Base-by-base conservation (phyloP, 257 asterid genomes). In the Buddleja alternifolia region DNA sequence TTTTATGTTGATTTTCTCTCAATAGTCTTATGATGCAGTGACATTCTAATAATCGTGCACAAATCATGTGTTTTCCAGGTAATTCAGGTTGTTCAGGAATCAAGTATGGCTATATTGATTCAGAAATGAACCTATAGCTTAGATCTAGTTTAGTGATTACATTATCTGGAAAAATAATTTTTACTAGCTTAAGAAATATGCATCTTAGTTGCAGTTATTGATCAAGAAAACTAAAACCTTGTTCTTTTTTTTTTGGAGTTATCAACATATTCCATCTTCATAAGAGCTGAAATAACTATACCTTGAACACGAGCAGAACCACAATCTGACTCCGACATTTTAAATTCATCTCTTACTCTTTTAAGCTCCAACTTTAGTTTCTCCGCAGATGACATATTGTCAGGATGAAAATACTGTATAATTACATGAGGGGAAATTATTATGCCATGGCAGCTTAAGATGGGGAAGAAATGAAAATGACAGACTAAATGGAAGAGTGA, bases 221-320 rank as follows among this genome's bases (percentile, higher is more conserved):
- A 47, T 65, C 9, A 56, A 39, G 48, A 54, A 61, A 24, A 54
- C 6, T 24, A 17, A 55, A 60, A 37, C 14, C n/a, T 2, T 20
- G n/a, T 3, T 5, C 5, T 1, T 29, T 29, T 29, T 29, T 19
- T 4, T 20, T 20, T 3, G 42, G 60, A 21, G 56, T 60, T 34
- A 16, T 21, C 56, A 55, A 42, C 17, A 11, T 10, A 47, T 40
- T 17, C 60, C 21, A 20, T 11, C 36, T 2, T 52, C 45, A n/a
- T 48, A 60, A 44, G 73, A 60, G 62, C 42, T 61, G 6, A 60
- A 47, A 68, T 12, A 20, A 67, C 69, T 34, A 71, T 55, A 91
- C 99, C 97, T 82, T 89, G 99, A 72, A 89, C 93, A 68, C 97
- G 96, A 65, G 97, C 84, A 74, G 97, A 94, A 58, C 99, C 99